Percentiles rank a stretch among this genome's conserved stretches.
These are phyloP conservation scores for Kazachstania africana DNA, from an alignment of 805 yeast genomes.

Conservation along the genomic window DNA sequence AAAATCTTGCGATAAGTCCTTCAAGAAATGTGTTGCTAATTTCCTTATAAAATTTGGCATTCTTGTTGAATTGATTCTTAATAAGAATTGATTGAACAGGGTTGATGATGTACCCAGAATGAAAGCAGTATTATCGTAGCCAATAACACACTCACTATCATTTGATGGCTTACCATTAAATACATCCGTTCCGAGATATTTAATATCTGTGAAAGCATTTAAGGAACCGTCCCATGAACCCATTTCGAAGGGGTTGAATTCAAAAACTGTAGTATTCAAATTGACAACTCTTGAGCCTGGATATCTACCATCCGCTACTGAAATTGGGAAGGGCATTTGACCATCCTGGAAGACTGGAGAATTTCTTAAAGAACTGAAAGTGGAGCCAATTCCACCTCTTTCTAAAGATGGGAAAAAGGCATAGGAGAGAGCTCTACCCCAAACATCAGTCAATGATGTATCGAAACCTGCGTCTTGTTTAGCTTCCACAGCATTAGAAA, in stretches of 20 bases:
- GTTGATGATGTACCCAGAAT: constrained; percentile 76
- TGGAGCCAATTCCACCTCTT: constrained; percentile 52
- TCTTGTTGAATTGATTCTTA: constrained; percentile 33
- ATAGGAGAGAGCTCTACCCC: constrained; percentile 68
- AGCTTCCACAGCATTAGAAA: constrained; percentile 38
- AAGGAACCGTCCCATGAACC: constrained; percentile 85
- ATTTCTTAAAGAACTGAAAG: constrained; percentile 46
- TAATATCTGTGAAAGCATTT: constrained; percentile 49
- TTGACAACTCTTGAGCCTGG: constrained; percentile 47
- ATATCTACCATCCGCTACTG: constrained; percentile 54
- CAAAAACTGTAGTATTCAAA: constrained; percentile 57
- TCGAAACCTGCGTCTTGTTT: constrained; percentile 56
- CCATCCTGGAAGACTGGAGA: constrained; percentile 48
- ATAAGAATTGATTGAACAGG: constrained; percentile 52
- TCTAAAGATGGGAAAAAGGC: constrained; percentile 55
- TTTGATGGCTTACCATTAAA: constrained; percentile 43
- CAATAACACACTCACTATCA: constrained; percentile 42
- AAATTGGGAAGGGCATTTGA: constrained; percentile 63
- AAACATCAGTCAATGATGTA: constrained; percentile 57
- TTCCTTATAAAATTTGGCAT: constrained; percentile 24
- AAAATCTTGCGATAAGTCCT: constrained; percentile 32
- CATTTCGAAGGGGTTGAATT: constrained; percentile 55
- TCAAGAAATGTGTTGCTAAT: constrained; percentile 35
- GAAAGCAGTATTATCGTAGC: constrained; percentile 75
- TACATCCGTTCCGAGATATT: constrained; percentile 60